Evolutionary conservation across 1,284 basidiomycete genomes (phyloP), one percentile per base, ranked within the genome.

Genomic region (Cryptococcus wingfieldii): DNA sequence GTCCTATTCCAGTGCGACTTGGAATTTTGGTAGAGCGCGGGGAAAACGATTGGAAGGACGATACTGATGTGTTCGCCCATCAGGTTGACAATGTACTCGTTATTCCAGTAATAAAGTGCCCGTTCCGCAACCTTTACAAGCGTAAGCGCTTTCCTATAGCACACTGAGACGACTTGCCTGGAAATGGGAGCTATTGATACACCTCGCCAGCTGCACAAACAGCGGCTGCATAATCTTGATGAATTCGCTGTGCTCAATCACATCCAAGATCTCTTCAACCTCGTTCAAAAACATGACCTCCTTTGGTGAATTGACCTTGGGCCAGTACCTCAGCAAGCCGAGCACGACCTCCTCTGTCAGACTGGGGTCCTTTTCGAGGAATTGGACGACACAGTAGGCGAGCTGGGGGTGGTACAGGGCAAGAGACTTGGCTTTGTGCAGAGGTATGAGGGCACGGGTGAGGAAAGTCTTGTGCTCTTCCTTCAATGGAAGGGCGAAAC

Each of bases 281-380:
- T 99, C 96, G 79, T 98, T 98, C 63, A 99, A 82, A 81, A 92
- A 98, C 96, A 99, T 98, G 78, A 98, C 96, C 76, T 98, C 96
- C 79, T 99, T 99, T n/a, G 93, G 94, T 47, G 91, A 95, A 78
- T 98, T 98, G 68, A 98, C 95, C 78, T 98, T 98, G 45, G 96
- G 96, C 96, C 96, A 99, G 79, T 85, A 99, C 71, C 90, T 89
- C 72, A 99, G 82, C 19, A 99, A 81, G 18, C 96, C 96, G 54
- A 95, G 80, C 74, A 98, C 87, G 38, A 99, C 96, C 55, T 98
- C 94, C 77, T 98, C 91, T 19, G 94, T 96, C 53, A 98, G 82
- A 4, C 83, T 76, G 2, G 91, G 83, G 68, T 98, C 96, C 81
- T 99, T 99, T 76, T 99, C 96, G 59, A 98, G 79, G 81, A 98